A percentile compares a stretch with the other conserved stretches of the same genome.
phyloP scores from a whole-genome alignment of 2,329 filamentous ascomycete species.

The Hymenoscyphus repandus region DNA sequence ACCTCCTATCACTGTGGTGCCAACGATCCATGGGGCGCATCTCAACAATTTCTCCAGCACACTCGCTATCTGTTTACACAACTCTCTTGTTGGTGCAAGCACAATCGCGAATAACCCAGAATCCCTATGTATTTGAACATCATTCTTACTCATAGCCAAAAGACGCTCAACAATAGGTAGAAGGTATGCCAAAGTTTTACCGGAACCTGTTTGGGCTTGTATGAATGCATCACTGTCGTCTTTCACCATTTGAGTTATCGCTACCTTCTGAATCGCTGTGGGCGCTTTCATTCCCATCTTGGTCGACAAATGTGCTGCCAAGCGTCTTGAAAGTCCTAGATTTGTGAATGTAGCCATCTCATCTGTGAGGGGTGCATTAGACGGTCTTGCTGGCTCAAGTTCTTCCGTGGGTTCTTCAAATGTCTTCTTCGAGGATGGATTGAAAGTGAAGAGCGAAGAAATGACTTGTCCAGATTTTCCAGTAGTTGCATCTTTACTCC shows the following conservation, averaged over 20 bases:
- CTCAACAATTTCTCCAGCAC: slow-evolving; percentile 81
- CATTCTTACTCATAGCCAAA: slow-evolving; percentile 61
- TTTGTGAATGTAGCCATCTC: slow-evolving; percentile 83
- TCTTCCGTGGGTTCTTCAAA: slow-evolving; percentile 43
- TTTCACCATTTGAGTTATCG: slow-evolving; percentile 73
- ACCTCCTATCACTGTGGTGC: slow-evolving; percentile 71
- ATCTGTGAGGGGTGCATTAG: slow-evolving; percentile 83
- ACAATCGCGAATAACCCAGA: slow-evolving; percentile 91
- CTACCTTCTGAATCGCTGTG: slow-evolving; percentile 89
- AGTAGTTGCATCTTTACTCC: slow-evolving; percentile 31
- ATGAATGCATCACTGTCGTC: slow-evolving; percentile 89
- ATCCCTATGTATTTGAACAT: slow-evolving; percentile 64
- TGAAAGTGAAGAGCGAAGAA: slow-evolving; percentile 88
- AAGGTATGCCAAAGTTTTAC: slow-evolving; percentile 95
- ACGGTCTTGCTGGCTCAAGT: slow-evolving; percentile 61
- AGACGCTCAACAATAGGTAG: slow-evolving; percentile 88
- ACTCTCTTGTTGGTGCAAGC: slow-evolving; percentile 86
- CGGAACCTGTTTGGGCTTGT: slow-evolving; percentile 94
- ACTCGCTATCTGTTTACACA: slow-evolving; percentile 87
- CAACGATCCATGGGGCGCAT: slow-evolving; percentile 92
- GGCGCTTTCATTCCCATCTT: slow-evolving; percentile 88
- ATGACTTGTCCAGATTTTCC: slow-evolving; percentile 59
- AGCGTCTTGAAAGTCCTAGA: slow-evolving; percentile 71
- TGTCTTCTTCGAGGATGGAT: slow-evolving; percentile 66
- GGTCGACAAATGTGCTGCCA: slow-evolving; percentile 76